A percentile compares a stretch with the other conserved stretches of the same genome.
These are phyloP conservation scores for Termitomyces sp. DNA, from an alignment of 768 basidiomycete genomes.

Conservation along the genomic window DNA sequence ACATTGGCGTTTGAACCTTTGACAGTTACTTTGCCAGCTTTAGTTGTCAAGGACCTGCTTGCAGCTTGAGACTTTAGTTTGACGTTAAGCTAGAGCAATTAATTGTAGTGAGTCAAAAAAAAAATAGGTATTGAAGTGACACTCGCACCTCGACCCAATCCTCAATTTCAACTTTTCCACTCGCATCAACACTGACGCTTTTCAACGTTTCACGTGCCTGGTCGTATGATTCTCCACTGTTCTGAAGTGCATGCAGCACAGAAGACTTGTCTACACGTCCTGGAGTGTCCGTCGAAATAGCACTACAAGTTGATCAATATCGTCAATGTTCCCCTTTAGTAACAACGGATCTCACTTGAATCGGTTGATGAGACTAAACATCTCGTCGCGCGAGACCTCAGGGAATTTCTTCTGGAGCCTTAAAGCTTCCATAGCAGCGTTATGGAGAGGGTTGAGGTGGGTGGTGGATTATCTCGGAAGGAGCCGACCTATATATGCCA, in stretches of 20 bases:
- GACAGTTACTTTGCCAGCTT: slow-evolving; percentile 88
- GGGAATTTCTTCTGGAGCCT: slow-evolving; percentile 90
- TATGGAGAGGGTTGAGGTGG: background rate
- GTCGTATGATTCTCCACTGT: slow-evolving; percentile 87
- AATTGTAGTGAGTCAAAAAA: background rate
- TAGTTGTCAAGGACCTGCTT: slow-evolving; percentile 41
- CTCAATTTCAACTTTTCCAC: slow-evolving; percentile 93
- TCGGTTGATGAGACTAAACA: slow-evolving; percentile 88
- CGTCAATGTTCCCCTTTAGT: slow-evolving; percentile 6
- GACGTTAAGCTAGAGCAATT: slow-evolving; percentile 57
- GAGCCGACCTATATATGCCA: slow-evolving; percentile 15
- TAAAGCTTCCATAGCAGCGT: slow-evolving; percentile 65
- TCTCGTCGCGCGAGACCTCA: slow-evolving; percentile 86
- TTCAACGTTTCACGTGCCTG: slow-evolving; percentile 87
- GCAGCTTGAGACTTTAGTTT: slow-evolving; percentile 59
- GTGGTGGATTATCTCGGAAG: slow-evolving; percentile 11
- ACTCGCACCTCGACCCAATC: slow-evolving; percentile 93
- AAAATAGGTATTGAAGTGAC: slow-evolving; percentile 7
- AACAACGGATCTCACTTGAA: slow-evolving; percentile 75
- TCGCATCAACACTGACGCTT: slow-evolving; percentile 88
- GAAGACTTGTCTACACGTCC: slow-evolving; percentile 80
- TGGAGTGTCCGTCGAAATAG: slow-evolving; percentile 71
- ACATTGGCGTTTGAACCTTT: slow-evolving; percentile 94
- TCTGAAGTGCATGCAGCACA: slow-evolving; percentile 73
- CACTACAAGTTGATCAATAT: slow-evolving; percentile 32